A percentile compares a stretch with the other conserved stretches of the same genome.
phyloP scores from a whole-genome alignment of 2,329 filamentous ascomycete species.

The Fusarium camptoceras region DNA sequence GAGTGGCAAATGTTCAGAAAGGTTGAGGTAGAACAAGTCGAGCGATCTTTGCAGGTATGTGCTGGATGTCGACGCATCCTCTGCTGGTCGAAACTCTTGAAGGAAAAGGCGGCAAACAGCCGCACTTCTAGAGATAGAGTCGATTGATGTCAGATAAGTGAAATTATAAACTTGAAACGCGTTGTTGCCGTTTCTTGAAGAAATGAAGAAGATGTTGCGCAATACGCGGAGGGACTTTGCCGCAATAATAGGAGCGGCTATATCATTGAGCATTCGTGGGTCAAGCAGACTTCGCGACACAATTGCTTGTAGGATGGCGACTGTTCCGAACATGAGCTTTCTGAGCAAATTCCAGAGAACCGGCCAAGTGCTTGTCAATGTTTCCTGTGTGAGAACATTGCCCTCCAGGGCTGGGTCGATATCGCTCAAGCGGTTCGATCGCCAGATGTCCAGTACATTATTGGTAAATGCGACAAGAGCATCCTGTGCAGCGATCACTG shows the following conservation, averaged over 20 bases:
- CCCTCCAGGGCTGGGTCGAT: conserved; percentile 77
- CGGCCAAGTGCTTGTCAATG: conserved; percentile 74
- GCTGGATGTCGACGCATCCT: conserved; percentile 48
- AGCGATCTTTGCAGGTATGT: conserved; percentile 72
- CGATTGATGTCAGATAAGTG: conserved; percentile 83
- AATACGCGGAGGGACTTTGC: conserved; percentile 78
- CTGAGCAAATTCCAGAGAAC: conserved; percentile 80
- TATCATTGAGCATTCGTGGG: conserved; percentile 57
- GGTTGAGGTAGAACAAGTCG: conserved; percentile 91
- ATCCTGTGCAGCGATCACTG: conserved; percentile 66
- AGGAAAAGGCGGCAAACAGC: conserved; percentile 75
- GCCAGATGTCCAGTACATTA: conserved; percentile 78
- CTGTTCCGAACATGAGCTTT: conserved; percentile 79
- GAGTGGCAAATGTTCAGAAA: conserved; percentile 84
- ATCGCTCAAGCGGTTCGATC: conserved; percentile 76
- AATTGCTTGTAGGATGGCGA: conserved; percentile 80
- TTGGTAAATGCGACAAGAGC: conserved; percentile 75
- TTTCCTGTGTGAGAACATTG: conserved; percentile 72
- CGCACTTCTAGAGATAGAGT: conserved; percentile 80
- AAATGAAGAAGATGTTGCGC: conserved; percentile 84
- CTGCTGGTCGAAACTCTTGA: conserved; percentile 64
- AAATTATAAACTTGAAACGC: conserved; percentile 88
- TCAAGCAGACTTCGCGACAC: conserved; percentile 72
- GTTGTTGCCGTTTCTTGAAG: conserved; percentile 76
- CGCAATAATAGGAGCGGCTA: conserved; percentile 71